phyloP scores from a whole-genome alignment of 2,329 filamentous ascomycete genomes.

The Sphaerulina vaccinii region DNA sequence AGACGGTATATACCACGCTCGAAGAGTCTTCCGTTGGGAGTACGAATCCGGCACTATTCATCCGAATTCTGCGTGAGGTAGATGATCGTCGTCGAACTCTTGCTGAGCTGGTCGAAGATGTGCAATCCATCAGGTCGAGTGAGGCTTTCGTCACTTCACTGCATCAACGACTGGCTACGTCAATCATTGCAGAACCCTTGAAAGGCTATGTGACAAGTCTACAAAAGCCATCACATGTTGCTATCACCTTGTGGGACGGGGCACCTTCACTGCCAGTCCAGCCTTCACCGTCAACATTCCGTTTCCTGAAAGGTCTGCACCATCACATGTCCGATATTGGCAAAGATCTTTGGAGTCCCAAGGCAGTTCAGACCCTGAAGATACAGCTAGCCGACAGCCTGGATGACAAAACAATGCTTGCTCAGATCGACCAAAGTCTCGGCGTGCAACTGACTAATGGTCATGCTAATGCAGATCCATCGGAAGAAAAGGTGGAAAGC shows the following conservation, averaged over 20 bases:
- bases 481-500: conserved; percentile 17
- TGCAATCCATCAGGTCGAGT: conserved; percentile 6
- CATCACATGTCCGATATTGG: conserved; percentile 68
- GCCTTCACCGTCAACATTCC: conserved; percentile 72
- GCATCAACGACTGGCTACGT: conserved; percentile 59
- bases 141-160: conserved; percentile 61
- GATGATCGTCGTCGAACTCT: conserved; percentile 60
- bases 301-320: conserved; percentile 65
- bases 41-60: conserved; percentile 52
- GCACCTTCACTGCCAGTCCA: conserved; percentile 71
- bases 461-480: conserved; percentile 17
- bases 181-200: conserved; percentile 44
- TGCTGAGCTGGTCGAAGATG: conserved; percentile 11
- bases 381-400: conserved; percentile 54
- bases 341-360: conserved; percentile 76
- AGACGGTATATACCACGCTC: conserved; percentile 20
- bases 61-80: conserved; percentile 73
- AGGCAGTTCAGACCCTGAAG: conserved; percentile 65
- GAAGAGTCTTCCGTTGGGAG: conserved; percentile 14
- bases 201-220: conserved; percentile 11
- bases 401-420: conserved; percentile 41
- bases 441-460: conserved; percentile 23
- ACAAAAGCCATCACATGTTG: conserved; percentile 32
- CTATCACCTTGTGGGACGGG: conserved; percentile 77
- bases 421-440: conserved; percentile 17